phyloP scores from a whole-genome alignment of 441 rosid species.

The Theobroma grandiflorum region DNA sequence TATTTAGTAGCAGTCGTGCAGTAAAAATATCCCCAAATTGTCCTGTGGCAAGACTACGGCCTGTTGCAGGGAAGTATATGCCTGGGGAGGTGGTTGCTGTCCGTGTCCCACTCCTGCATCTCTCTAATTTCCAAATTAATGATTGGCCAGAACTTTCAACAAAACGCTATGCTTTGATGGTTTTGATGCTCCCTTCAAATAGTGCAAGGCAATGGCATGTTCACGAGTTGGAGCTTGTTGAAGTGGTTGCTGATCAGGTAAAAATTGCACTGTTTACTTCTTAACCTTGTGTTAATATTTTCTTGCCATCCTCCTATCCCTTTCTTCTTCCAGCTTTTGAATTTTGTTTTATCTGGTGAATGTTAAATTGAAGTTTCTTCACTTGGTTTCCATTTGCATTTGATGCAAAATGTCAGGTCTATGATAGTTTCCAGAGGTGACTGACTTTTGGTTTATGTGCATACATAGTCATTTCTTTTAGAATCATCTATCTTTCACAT shows the following conservation, averaged over 20 bases:
- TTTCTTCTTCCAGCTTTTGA: neutral
- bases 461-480: no score
- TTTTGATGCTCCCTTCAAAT: constrained; percentile 96
- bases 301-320: neutral
- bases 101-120: constrained; percentile 95
- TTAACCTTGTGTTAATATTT: neutral
- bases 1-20: constrained; percentile 74
- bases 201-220: constrained; percentile 99
- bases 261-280: constrained; percentile 7
- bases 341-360: neutral
- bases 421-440: no score
- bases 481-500: no score
- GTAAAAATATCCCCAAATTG: constrained; percentile 88
- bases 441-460: no score
- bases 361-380: neutral
- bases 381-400: no score
- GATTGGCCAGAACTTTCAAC: constrained; percentile 99
- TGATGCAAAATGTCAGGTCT: no score
- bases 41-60: constrained; percentile 85
- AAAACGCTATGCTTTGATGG: constrained; percentile 95
- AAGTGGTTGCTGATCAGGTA: constrained; percentile 99
- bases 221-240: constrained; percentile 96
- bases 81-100: constrained; percentile 98
- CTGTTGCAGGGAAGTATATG: constrained; percentile 74
- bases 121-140: constrained; percentile 92